Evolutionary conservation across 768 basidiomycete genomes (phyloP), one percentile per base, ranked within the genome.

Genomic region (Phaffia australis): DNA sequence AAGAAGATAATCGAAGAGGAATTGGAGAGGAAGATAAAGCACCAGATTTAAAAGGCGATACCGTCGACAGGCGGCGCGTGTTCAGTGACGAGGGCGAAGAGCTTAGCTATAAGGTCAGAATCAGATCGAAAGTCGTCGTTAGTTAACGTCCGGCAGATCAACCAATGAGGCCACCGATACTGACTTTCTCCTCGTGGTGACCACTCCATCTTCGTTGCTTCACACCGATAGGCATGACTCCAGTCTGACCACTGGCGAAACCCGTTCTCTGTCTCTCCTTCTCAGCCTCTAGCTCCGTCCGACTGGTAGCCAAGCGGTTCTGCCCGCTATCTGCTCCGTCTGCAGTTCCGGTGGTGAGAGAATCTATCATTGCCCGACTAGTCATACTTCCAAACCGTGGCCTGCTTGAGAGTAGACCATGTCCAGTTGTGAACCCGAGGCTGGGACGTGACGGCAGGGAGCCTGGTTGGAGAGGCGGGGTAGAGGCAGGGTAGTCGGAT

Each of bases 331-430:
- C 55, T 6, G 23, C 23, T 3, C 55, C 50, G 5, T 54, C 51
- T 1, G 21, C 21, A n/a, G 11, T 52, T 54, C 30, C 55, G 2
- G 54, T 56, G 9, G 50, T 64, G 54, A 56, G 25, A 56, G 54
- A 56, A 35, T 64, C 63, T 25, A 64, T 15, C 63, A 64, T 64
- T 6, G 63, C 63, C n/a, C 63, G 29, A 14, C 50, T 54, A 16
- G 63, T 56, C n/a, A 64, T 30, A 42, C 63, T 64, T 25, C 63
- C 63, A 42, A 64, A 64, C 46, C 42, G 42, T 23, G 63, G 63
- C 54, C 46, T 64, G 63, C 25, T 46, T 35, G 46, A 19, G n/a
- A 32, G n/a, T 29, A 21, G 29, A n/a, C 14, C 60, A 29, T 27
- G 60, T 9, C 9, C 18, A 29, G 15, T 19, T 23, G 46, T 42